These are phyloP conservation scores for Candida berthetii DNA, from an alignment of 805 yeast species.

Conservation along the genomic window DNA sequence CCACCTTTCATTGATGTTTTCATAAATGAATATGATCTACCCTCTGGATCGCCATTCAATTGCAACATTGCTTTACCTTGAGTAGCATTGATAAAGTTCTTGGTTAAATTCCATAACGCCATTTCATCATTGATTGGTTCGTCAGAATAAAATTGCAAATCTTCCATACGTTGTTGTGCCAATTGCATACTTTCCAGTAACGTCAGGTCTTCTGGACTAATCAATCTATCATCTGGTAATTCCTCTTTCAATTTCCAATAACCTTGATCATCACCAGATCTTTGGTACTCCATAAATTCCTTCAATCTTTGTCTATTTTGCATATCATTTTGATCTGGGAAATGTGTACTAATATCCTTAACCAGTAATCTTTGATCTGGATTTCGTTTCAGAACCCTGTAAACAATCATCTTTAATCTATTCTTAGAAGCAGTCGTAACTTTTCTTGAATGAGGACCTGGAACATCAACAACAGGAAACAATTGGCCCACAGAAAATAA, in stretches of 20 bases:
- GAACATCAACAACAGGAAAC: conserved; percentile 89
- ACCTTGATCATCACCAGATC: conserved; percentile 92
- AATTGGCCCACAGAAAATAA: conserved; percentile 87
- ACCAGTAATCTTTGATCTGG: conserved; percentile 74
- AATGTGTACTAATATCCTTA: conserved; percentile 83
- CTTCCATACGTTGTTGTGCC: conserved; percentile 87
- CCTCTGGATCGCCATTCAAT: conserved; percentile 91
- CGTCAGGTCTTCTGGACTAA: conserved; percentile 86
- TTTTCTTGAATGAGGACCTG: conserved; percentile 96
- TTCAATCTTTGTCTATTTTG: conserved; percentile 92
- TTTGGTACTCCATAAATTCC: conserved; percentile 96
- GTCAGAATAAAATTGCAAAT: conserved; percentile 52
- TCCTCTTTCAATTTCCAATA: conserved; percentile 84
- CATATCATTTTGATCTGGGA: conserved; percentile 96
- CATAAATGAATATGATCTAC: conserved; percentile 81
- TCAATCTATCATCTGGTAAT: conserved; percentile 72
- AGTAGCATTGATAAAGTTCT: conserved; percentile 87
- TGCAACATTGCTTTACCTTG: conserved; percentile 97
- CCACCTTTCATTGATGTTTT: conserved; percentile 96
- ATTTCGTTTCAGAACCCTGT: conserved; percentile 71
- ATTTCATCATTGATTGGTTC: conserved; percentile 69
- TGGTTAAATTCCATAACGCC: conserved; percentile 91
- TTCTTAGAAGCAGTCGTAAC: conserved; percentile 91
- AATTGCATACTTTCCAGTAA: conserved; percentile 87
- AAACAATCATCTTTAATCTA: conserved; percentile 89